Percentiles rank a stretch among this genome's conserved stretches.
Conservation (phyloP, 2,329 filamentous ascomycete genomes). For the Fusarium longipes region DNA sequence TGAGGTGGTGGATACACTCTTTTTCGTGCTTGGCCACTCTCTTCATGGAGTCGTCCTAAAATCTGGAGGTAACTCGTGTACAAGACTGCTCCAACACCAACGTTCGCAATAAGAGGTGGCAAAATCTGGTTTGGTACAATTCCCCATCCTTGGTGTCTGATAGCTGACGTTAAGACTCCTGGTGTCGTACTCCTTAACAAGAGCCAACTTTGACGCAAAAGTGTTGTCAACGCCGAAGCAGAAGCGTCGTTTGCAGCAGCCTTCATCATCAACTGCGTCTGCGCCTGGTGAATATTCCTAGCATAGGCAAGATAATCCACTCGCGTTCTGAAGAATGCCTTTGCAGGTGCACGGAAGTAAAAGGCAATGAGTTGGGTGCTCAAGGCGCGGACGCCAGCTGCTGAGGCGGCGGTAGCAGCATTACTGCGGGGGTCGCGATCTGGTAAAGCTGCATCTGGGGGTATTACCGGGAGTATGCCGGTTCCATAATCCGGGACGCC, state of each 20-base stretch:
- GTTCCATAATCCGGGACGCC: slow-evolving; percentile 45
- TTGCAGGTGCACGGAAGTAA: slow-evolving; percentile 90
- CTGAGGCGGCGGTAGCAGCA: slow-evolving; percentile 78
- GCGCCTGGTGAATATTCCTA: slow-evolving; percentile 62
- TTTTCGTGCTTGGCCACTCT: slow-evolving; percentile 66
- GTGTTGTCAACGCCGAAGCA: slow-evolving; percentile 49
- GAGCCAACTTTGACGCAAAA: slow-evolving; percentile 57
- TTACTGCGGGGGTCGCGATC: slow-evolving; percentile 64
- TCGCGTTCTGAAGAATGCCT: slow-evolving; percentile 89
- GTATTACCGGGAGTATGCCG: slow-evolving; percentile 58
- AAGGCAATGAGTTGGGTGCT: slow-evolving; percentile 87
- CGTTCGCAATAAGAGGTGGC: slow-evolving; percentile 79
- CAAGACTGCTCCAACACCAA: slow-evolving; percentile 77
- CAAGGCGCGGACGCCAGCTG: slow-evolving; percentile 84
- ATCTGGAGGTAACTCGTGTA: slow-evolving; percentile 82
- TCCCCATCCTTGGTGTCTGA: slow-evolving; percentile 76
- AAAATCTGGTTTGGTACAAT: slow-evolving; percentile 82
- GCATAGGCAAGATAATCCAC: slow-evolving; percentile 82
- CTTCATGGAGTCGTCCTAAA: slow-evolving; percentile 73
- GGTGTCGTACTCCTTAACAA: slow-evolving; percentile 74
- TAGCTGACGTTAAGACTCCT: slow-evolving; percentile 73
- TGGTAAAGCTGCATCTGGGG: slow-evolving; percentile 54
- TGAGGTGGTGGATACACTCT: slow-evolving; percentile 77
- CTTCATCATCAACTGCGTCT: slow-evolving; percentile 52
- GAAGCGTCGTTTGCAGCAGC: slow-evolving; percentile 52